Base-by-base conservation (phyloP, 2,329 filamentous ascomycete species). In the Reticulascus tulasneorum region DNA sequence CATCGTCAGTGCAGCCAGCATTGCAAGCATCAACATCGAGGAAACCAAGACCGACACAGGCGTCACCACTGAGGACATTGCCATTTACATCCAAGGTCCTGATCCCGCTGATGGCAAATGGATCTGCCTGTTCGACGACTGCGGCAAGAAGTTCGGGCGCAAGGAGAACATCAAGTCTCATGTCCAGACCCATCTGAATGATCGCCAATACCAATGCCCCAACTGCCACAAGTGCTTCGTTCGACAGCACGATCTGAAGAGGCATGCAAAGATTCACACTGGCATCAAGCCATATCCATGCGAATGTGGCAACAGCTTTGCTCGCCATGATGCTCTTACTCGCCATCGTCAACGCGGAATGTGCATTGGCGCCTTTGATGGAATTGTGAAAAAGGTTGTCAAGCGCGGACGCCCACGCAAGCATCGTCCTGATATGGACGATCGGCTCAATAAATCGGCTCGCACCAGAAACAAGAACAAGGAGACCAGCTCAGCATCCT, bases 151-250 rank as follows among this genome's bases (percentile, higher is more conserved):
- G 35, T 97, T 98, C 56, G 91, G 90, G n/a, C 80, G 93, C 50
- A 94, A 96, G 60, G 93, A 98, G 62, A 97, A 98, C 64, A 96
- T 97, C 69, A 94, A 95, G 59, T 94, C 90, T 1, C 93, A 98
- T 59, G 87, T 98, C 11, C 93, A 98, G 64, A 98, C 93, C 4
- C 93, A 98, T 63, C 82, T 98, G 46, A 93, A 94, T 52, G 93
- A 98, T 60, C 79, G 93, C 30, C 93, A 96, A 58, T 98, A 88
- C 66, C 84, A 87, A 60, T 98, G 93, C 64, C 89, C 91, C 29
- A 83, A 86, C 37, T 98, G 93, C 67, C 75, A 84, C 34, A 97
- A 97, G 66, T 91, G 89, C 64, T 98, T 98, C 58, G 93, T 97
- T 26, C 84, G 93, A 23, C 90, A 95, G 52, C 93, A 98, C 59